Conservation (phyloP, 2,329 filamentous ascomycete species). For the Neurospora crassa region DNA sequence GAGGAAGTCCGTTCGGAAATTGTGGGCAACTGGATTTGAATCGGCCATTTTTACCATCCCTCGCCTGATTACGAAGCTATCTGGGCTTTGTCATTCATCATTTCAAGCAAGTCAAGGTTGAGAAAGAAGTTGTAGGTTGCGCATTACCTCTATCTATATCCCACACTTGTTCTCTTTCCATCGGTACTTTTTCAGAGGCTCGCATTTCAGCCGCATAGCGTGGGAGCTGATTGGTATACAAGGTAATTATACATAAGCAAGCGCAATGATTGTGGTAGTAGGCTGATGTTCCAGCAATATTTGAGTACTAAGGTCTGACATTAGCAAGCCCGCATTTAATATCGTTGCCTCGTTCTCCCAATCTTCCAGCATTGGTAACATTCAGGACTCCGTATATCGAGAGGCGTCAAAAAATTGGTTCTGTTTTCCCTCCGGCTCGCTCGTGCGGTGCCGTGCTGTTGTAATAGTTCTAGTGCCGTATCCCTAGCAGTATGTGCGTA, state of each 20-base stretch:
- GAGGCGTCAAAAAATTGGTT: background rate
- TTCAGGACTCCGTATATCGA: background rate
- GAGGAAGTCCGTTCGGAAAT: background rate
- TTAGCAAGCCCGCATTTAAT: background rate
- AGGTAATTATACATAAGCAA: background rate
- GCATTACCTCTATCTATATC: background rate
- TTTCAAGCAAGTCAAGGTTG: background rate
- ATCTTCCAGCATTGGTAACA: background rate
- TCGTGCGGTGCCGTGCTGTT: background rate
- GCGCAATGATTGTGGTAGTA: background rate
- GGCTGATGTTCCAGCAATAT: background rate
- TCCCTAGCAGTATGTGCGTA: background rate
- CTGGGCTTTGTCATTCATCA: background rate
- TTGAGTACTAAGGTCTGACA: background rate
- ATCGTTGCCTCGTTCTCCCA: background rate
- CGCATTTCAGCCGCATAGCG: background rate
- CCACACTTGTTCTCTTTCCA: background rate
- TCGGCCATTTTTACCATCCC: background rate
- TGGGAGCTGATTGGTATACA: background rate
- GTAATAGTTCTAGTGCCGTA: background rate
- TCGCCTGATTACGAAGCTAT: background rate
- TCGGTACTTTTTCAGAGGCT: background rate
- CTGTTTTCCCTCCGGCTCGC: background rate
- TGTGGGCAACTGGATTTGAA: background rate
- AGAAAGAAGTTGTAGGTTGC: background rate